Evolutionary conservation across 2,329 filamentous ascomycete genomes (phyloP).

Genomic region (Stenocarpella maydis): DNA sequence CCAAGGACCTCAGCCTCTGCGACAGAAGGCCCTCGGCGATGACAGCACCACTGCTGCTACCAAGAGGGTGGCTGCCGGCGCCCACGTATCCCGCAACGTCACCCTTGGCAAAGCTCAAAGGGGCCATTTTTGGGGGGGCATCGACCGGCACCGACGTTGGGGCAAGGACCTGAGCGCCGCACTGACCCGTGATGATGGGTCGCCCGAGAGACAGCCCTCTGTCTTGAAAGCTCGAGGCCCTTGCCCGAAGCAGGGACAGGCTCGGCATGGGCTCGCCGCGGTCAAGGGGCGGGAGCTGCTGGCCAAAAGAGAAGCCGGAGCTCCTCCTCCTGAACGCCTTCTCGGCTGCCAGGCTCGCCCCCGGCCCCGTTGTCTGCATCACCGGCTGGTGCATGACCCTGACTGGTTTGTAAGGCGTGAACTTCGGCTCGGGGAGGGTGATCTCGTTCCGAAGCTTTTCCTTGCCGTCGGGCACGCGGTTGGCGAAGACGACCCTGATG

Average conservation of each 20-base stretch:
- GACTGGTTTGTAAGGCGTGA: constrained; percentile 80
- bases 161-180: constrained; percentile 7
- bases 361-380: constrained; percentile 40
- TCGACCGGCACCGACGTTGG: constrained; percentile 9
- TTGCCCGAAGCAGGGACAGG: constrained; percentile 6
- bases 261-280: constrained; percentile 27
- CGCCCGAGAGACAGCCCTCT: not conserved
- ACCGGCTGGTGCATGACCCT: constrained; percentile 56
- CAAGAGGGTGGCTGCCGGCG: constrained; percentile 66
- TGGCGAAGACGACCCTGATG: constrained; percentile 94
- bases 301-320: constrained; percentile 55
- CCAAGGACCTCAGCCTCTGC: constrained; percentile 70
- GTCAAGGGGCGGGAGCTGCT: constrained; percentile 17
- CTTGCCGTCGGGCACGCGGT: constrained; percentile 93
- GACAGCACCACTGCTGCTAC: constrained; percentile 42
- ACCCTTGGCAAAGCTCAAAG: constrained; percentile 42
- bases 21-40: constrained; percentile 74
- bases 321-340: constrained; percentile 67
- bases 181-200: not conserved
- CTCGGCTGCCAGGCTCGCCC: constrained; percentile 63
- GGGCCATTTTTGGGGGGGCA: constrained; percentile 30
- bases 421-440: constrained; percentile 86
- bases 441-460: constrained; percentile 92
- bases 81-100: constrained; percentile 57
- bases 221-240: constrained; percentile 26